Conservation (phyloP, 2,329 filamentous ascomycete species). For the Ilyonectria robusta region DNA sequence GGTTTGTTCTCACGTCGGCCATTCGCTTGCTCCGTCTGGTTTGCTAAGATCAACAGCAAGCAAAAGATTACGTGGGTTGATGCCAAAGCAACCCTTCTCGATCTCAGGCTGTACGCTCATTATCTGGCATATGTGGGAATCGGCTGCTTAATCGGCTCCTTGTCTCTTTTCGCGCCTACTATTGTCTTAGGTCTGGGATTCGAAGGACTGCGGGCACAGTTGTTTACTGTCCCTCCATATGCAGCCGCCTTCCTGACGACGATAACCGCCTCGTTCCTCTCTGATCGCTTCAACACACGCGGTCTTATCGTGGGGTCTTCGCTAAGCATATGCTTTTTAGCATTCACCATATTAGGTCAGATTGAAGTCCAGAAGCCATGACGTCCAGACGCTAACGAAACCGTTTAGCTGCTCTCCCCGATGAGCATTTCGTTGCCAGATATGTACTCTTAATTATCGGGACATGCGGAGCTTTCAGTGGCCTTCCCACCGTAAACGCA, state of each 20-base stretch:
- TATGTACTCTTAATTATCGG: conserved; percentile 66
- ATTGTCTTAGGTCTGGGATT: conserved; percentile 46
- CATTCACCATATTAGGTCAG: conserved; percentile 20
- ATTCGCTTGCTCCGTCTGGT: not conserved
- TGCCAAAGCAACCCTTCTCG: conserved; percentile 3
- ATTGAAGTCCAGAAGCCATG: not conserved
- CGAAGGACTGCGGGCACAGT: conserved; percentile 42
- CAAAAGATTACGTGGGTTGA: conserved; percentile 32
- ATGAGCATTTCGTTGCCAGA: conserved; percentile 52
- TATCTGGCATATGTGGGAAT: conserved; percentile 34
- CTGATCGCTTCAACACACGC: conserved; percentile 60
- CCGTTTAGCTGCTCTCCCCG: not conserved
- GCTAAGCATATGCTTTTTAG: conserved; percentile 18
- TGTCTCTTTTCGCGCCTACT: conserved; percentile 43
- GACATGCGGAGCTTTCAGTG: conserved; percentile 60
- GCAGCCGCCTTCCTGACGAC: conserved; percentile 59
- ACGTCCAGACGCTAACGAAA: not conserved
- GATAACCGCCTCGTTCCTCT: conserved; percentile 59
- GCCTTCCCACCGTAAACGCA: conserved; percentile 44
- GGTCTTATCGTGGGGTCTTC: conserved; percentile 53
- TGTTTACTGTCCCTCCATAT: conserved; percentile 64
- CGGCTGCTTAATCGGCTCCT: conserved; percentile 36
- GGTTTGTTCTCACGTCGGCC: not conserved
- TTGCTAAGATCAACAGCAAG: conserved; percentile 13
- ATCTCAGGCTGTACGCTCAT: conserved; percentile 35